Percentiles rank a stretch among this genome's conserved stretches.
Conservation (phyloP, 345 rosid genomes). For the Citrus australasica region DNA sequence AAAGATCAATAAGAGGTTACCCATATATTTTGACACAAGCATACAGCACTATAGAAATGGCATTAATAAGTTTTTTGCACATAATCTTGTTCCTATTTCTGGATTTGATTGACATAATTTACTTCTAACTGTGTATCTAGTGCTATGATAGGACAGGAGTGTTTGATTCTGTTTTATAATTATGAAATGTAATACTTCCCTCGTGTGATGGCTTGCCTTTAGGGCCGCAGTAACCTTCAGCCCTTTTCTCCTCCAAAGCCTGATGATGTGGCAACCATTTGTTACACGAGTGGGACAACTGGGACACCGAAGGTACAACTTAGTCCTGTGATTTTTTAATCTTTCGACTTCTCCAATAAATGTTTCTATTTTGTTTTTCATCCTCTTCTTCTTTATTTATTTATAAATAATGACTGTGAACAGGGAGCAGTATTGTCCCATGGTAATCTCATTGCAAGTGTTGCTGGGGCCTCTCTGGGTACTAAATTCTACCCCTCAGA, state of each 20-base stretch:
- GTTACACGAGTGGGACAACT: constrained; percentile 98
- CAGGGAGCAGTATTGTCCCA: constrained; percentile 91
- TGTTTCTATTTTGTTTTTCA: constrained; percentile 14
- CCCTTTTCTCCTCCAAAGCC: constrained; percentile 61
- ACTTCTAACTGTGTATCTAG: background rate
- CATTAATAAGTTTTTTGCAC: background rate
- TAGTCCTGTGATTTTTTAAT: constrained; percentile 10
- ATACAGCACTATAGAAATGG: background rate
- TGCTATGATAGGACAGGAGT: background rate
- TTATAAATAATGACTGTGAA: constrained; percentile 16
- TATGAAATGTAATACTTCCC: background rate
- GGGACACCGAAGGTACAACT: constrained; percentile 89
- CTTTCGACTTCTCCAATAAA: background rate
- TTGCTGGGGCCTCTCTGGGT: constrained; percentile 59
- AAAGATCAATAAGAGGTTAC: background rate
- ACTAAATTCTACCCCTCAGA: constrained; percentile 70
- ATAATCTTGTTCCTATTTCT: background rate
- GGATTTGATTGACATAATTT: background rate
- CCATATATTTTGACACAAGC: background rate
- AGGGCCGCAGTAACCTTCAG: constrained; percentile 63
- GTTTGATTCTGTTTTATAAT: background rate
- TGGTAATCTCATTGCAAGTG: constrained; percentile 79
- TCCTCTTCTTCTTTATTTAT: constrained; percentile 9
- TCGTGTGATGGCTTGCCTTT: constrained; percentile 28
- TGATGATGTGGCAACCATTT: constrained; percentile 68